Base-by-base conservation (phyloP, 2,329 filamentous ascomycete genomes). In the Cladosporium sp. region DNA sequence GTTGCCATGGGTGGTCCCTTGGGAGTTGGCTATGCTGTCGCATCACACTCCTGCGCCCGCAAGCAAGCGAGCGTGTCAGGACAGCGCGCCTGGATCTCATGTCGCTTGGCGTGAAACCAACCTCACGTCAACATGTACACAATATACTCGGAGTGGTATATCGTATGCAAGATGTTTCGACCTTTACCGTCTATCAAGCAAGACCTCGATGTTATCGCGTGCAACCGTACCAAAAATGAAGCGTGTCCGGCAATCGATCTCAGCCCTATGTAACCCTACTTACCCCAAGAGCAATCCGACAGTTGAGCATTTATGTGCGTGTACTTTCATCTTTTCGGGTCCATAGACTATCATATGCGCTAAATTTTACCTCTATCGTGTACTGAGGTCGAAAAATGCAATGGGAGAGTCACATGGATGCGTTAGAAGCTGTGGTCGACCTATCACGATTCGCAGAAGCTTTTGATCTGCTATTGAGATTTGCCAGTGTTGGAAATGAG, bases 21-120 rank as follows among this genome's bases (percentile, higher is more conserved):
- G 36, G 49, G 49, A 34, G 52, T 30, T 55, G 28, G 52, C 52
- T 55, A 55, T 55, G 52, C 8, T 55, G 52, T 32, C 52, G 28
- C 52, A 55, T 12, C 30, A 21, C 18, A 55, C 30, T 18, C 51
- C 28, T 21, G 41, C 41, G 41, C 52, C 26, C 28, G 15, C 7
- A 34, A 30, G 34, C 52, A 34, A 55, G 28, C 52, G 52, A 54
- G 28, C 30, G 28, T 55, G 28, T 55, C 52, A 55, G 15, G 30
- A 47, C 10, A 24, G 41, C 28, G 30, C 52, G 52, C 30, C 28
- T 34, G 52, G 26, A 55, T 18, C 52, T 47, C 52, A 36, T 36
- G 34, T n/a, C 28, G 4, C 52, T 30, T 54, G 26, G 51, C 51
- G 26, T 54, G 51, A n/a, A 54, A 26, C 10, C 8, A 41, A 41